phyloP scores from a whole-genome alignment of 495 filamentous ascomycete species.

The Staphylotrichum longicolle region DNA sequence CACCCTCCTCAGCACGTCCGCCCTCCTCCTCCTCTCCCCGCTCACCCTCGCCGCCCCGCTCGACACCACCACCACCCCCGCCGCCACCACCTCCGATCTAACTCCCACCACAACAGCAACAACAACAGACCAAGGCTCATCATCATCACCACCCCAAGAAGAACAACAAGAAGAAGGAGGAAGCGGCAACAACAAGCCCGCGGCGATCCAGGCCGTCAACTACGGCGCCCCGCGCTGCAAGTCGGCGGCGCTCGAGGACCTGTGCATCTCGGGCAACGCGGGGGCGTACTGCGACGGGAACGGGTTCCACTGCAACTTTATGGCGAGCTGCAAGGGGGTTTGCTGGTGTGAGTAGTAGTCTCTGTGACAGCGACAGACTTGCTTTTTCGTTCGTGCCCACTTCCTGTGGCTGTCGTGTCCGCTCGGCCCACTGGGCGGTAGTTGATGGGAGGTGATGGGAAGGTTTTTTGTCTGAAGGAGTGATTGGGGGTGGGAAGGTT shows the following conservation, averaged over 20 bases:
- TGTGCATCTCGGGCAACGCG: conserved; percentile 24
- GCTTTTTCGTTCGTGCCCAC: too few species aligned
- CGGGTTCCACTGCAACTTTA: conserved; percentile 27
- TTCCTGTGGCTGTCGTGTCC: not conserved
- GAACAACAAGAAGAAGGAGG: too few species aligned
- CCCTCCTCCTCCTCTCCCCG: conserved; percentile 5
- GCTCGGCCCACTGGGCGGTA: too few species aligned
- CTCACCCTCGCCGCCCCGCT: conserved; percentile 8
- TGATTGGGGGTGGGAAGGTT: too few species aligned
- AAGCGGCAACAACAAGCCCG: conserved; percentile 1
- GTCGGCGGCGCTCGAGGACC: conserved; percentile 11
- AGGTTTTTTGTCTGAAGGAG: too few species aligned
- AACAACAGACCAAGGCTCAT: not conserved
- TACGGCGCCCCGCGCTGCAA: conserved; percentile 25
- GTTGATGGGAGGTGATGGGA: too few species aligned
- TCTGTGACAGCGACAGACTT: too few species aligned
- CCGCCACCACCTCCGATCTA: not conserved
- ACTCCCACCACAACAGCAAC: not conserved
- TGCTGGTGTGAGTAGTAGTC: conserved; percentile 20
- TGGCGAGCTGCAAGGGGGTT: conserved; percentile 19
- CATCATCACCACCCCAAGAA: too few species aligned
- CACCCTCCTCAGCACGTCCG: conserved; percentile 1
- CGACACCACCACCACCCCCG: not conserved
- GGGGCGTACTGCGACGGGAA: conserved; percentile 24
- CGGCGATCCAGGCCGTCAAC: not conserved